These are phyloP conservation scores for Panicum hallii DNA, from an alignment of 202 grass and related monocot genomes.

Conservation along the genomic window DNA sequence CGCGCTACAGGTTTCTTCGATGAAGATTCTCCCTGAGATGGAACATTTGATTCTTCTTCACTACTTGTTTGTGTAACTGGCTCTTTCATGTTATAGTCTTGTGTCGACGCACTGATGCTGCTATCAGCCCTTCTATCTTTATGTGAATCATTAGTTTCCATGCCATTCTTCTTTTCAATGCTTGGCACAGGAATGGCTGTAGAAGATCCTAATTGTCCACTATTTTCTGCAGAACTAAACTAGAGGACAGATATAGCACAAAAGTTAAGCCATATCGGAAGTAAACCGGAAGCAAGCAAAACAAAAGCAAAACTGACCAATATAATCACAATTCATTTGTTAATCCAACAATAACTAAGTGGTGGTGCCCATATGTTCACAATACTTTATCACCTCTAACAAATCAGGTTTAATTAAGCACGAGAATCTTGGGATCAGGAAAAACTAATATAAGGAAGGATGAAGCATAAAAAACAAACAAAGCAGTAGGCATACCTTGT, in stretches of 20 bases:
- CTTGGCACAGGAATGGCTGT: conserved; percentile 60
- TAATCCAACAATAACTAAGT: not conserved
- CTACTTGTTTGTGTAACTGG: conserved; percentile 23
- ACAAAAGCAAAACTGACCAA: not conserved
- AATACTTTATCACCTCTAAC: not conserved
- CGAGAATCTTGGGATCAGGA: not conserved
- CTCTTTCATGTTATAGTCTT: conserved; percentile 28
- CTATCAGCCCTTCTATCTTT: conserved; percentile 31
- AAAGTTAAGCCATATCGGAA: not conserved
- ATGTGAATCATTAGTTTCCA: conserved; percentile 25
- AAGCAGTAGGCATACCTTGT: conserved; percentile 44
- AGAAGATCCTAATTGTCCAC: conserved; percentile 60
- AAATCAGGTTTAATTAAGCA: not conserved
- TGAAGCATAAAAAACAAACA: not conserved
- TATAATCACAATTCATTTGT: not conserved
- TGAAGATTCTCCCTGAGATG: conserved; percentile 51
- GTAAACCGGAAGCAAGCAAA: not conserved
- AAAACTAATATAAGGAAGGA: not conserved
- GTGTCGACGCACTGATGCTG: not conserved
- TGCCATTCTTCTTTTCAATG: conserved; percentile 40
- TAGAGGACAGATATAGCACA: conserved; percentile 23
- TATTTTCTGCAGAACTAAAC: conserved; percentile 57
- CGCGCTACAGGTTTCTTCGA: conserved; percentile 63
- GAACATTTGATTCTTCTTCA: conserved; percentile 35
- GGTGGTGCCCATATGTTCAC: not conserved